phyloP scores from a whole-genome alignment of 768 basidiomycete genomes.

The Boletus sensibilis region DNA sequence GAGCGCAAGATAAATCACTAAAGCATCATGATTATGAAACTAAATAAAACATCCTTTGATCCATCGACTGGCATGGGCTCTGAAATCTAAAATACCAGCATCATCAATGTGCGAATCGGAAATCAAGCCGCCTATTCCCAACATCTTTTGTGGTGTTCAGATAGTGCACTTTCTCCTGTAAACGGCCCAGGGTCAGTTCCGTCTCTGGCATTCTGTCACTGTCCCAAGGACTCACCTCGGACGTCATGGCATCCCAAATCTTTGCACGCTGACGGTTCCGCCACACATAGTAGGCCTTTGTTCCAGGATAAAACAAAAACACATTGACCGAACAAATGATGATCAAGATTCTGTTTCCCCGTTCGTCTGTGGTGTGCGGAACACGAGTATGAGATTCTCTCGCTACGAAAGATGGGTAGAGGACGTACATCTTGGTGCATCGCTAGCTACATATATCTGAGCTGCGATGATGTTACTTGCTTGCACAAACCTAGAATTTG shows the following conservation, averaged over 20 bases:
- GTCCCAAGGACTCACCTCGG: conserved; percentile 36
- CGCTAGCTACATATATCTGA: conserved; percentile 58
- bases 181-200: background rate
- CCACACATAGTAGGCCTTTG: conserved; percentile 57
- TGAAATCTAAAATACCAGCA: no score
- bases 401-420: no score
- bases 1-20: background rate
- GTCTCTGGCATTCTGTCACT: background rate
- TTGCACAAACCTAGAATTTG: conserved; percentile 40
- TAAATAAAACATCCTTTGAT: background rate
- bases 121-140: conserved; percentile 60
- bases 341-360: conserved; percentile 59
- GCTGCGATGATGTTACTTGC: conserved; percentile 43
- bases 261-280: conserved; percentile 52
- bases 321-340: conserved; percentile 50
- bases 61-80: background rate
- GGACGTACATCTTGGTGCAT: conserved; percentile 52
- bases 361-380: conserved; percentile 39
- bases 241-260: conserved; percentile 58
- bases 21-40: background rate
- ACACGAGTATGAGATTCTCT: background rate
- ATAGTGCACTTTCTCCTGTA: conserved; percentile 58
- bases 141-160: conserved; percentile 40
- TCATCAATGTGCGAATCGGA: conserved; percentile 57
- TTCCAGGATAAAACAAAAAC: conserved; percentile 50